Evolutionary conservation across 345 rosid genomes (phyloP).

Genomic region (Eucalyptus microcorys): DNA sequence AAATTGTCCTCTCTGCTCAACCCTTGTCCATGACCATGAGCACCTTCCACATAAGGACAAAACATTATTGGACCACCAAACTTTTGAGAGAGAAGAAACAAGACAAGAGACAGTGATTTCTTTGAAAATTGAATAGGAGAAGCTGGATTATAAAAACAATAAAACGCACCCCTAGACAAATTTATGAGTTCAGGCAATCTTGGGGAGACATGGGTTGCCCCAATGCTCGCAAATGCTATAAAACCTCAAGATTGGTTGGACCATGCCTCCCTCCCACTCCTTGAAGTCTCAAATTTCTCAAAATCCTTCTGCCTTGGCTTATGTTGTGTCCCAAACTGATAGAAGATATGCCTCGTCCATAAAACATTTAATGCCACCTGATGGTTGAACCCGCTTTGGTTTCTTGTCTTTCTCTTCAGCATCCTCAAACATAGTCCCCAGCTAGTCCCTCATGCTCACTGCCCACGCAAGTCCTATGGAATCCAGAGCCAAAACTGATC

Average conservation of each 20-base stretch:
- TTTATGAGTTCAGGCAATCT: neutral
- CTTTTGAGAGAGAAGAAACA: neutral
- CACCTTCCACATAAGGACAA: neutral
- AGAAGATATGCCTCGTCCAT: slow-evolving; percentile 15
- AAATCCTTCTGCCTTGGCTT: neutral
- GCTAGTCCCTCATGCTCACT: neutral
- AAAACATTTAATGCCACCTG: slow-evolving; percentile 3
- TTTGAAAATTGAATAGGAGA: neutral
- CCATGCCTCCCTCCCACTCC: neutral
- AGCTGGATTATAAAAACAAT: neutral
- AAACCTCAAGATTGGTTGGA: neutral
- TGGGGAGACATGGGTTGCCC: neutral
- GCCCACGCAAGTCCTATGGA: neutral
- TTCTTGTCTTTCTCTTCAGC: neutral
- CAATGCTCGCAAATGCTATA: neutral
- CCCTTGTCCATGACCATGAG: neutral
- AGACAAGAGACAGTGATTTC: neutral
- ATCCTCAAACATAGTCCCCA: neutral
- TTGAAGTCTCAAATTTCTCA: neutral
- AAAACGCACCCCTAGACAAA: neutral
- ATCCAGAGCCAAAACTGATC: neutral
- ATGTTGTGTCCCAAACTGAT: slow-evolving; percentile 9
- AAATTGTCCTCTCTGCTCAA: neutral
- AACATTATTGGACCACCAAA: neutral
- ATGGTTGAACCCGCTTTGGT: neutral